These are phyloP conservation scores for Cercospora sojina DNA, from an alignment of 2,329 filamentous ascomycete species.

Conservation along the genomic window DNA sequence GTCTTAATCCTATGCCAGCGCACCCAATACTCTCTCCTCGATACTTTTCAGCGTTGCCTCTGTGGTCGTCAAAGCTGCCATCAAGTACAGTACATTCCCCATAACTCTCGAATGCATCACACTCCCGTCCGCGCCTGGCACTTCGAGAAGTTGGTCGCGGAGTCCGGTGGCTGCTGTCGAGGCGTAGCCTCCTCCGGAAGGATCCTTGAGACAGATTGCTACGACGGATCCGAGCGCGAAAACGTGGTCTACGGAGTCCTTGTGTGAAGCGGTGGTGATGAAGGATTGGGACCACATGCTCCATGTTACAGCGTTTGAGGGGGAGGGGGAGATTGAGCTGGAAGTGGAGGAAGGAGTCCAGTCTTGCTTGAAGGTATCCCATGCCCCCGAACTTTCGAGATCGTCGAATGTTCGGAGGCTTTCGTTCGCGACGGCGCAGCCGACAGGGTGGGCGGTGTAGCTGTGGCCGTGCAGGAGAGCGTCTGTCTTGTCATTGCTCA, in stretches of 20 bases:
- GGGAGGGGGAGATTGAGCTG: neutral
- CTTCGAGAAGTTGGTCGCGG: constrained; percentile 50
- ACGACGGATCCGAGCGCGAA: constrained; percentile 75
- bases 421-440: constrained; percentile 73
- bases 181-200: constrained; percentile 53
- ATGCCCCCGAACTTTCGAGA: constrained; percentile 58
- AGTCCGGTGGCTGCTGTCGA: constrained; percentile 56
- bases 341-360: constrained; percentile 41
- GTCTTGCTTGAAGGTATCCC: constrained; percentile 55
- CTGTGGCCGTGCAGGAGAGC: constrained; percentile 81
- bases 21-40: constrained; percentile 39
- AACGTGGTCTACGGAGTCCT: constrained; percentile 59
- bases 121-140: constrained; percentile 38
- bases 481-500: constrained; percentile 70
- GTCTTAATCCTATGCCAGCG: neutral
- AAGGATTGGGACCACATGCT: constrained; percentile 68
- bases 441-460: constrained; percentile 81
- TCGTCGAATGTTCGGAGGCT: constrained; percentile 60
- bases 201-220: constrained; percentile 60
- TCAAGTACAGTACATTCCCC: constrained; percentile 61
- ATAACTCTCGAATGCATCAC: constrained; percentile 60
- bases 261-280: constrained; percentile 59
- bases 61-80: constrained; percentile 56
- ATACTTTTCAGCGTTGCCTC: constrained; percentile 44
- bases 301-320: constrained; percentile 51